Evolutionary conservation across 1,284 basidiomycete genomes (phyloP).

Genomic region (Marasmius sp.): DNA sequence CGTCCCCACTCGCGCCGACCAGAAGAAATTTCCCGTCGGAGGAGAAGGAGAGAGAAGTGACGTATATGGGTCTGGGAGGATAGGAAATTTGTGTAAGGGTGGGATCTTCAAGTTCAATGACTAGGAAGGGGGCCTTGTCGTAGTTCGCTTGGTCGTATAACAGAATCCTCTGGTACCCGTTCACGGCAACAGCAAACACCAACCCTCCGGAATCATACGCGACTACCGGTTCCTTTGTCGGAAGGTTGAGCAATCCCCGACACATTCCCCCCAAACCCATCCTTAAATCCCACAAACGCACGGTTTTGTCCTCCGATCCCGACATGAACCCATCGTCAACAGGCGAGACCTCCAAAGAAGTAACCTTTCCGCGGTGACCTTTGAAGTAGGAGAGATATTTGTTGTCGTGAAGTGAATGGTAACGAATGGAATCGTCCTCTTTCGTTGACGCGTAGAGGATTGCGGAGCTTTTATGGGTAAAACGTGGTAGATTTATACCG

Average conservation of each 20-base stretch:
- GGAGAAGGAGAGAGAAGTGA: constrained; percentile 91
- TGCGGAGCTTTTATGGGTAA: constrained; percentile 86
- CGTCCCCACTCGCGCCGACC: constrained; percentile 89
- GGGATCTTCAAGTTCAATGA: constrained; percentile 80
- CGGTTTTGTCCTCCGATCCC: constrained; percentile 89
- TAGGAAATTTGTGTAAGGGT: constrained; percentile 70
- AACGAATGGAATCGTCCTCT: constrained; percentile 92
- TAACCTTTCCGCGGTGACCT: constrained; percentile 88
- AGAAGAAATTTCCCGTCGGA: constrained; percentile 89
- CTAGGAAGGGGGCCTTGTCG: constrained; percentile 90
- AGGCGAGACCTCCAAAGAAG: constrained; percentile 91
- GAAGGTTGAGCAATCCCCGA: constrained; percentile 70
- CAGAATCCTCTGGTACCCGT: constrained; percentile 81
- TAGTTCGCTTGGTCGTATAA: constrained; percentile 89
- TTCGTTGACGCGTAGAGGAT: constrained; percentile 94
- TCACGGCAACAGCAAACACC: constrained; percentile 92
- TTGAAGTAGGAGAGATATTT: constrained; percentile 94
- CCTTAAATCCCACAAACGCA: constrained; percentile 96
- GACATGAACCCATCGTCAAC: constrained; percentile 96
- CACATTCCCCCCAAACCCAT: constrained; percentile 55
- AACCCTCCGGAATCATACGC: constrained; percentile 90
- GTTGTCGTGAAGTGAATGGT: constrained; percentile 95
- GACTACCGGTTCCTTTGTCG: constrained; percentile 71
- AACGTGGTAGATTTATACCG: constrained; percentile 90
- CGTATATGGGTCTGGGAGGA: constrained; percentile 85